phyloP scores from a whole-genome alignment of 306 rosid genomes.

The Vigna reflexopilosa region DNA sequence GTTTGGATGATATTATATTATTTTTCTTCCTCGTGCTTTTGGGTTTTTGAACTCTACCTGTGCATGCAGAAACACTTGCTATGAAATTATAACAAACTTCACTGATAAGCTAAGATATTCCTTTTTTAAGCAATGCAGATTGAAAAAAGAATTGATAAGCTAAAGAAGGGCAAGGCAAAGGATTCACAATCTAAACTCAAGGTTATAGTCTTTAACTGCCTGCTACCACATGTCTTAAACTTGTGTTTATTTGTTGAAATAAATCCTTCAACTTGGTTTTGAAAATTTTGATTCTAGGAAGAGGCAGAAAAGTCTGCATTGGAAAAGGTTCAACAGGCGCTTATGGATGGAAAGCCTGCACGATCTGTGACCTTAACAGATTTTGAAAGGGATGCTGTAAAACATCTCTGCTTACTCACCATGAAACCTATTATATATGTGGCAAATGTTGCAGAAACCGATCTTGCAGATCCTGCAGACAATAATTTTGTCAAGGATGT shows the following conservation, averaged over 20 bases:
- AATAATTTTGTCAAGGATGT: conserved; percentile 73
- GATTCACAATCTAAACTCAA: conserved; percentile 85
- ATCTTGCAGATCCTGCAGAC: conserved; percentile 75
- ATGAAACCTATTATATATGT: conserved; percentile 91
- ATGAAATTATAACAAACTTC: conserved; percentile 37
- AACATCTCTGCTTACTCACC: conserved; percentile 91
- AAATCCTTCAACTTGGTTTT: conserved; percentile 11
- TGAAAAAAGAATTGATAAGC: conserved; percentile 91
- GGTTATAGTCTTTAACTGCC: conserved; percentile 53
- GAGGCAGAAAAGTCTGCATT: conserved; percentile 86
- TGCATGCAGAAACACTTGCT: conserved; percentile 22
- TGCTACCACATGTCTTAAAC: conserved; percentile 2
- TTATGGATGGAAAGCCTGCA: conserved; percentile 95
- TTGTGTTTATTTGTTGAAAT: conserved; percentile 21
- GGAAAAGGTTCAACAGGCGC: conserved; percentile 80
- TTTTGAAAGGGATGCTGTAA: conserved; percentile 74
- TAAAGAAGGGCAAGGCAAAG: conserved; percentile 86
- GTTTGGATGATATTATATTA: conserved; percentile 16
- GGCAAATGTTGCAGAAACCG: conserved; percentile 95
- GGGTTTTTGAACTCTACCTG: conserved; percentile 20
- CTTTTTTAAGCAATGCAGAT: conserved; percentile 82
- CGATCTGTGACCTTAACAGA: conserved; percentile 86
- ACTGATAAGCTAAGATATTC: conserved; percentile 63
- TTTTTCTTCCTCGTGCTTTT: conserved; percentile 34
- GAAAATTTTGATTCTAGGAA: conserved; percentile 65